These are phyloP conservation scores for Candida insectorum DNA, from an alignment of 805 yeast species.

Conservation along the genomic window DNA sequence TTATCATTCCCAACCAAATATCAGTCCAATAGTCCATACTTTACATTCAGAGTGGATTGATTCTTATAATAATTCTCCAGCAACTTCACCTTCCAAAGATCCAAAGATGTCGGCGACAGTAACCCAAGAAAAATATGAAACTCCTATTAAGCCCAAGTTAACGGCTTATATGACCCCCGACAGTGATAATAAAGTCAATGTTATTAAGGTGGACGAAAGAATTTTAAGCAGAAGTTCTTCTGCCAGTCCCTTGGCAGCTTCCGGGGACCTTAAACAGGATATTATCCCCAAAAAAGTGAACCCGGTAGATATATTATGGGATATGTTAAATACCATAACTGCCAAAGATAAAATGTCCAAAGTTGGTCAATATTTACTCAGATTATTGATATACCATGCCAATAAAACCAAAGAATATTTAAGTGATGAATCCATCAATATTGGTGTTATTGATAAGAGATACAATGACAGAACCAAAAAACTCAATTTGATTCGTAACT, in stretches of 20 bases:
- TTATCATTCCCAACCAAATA: too few relatives aligned
- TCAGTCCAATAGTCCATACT: slow-evolving; percentile 12
- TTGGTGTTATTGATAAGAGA: slow-evolving; percentile 23
- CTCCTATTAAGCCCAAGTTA: slow-evolving; percentile 10
- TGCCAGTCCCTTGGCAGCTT: slow-evolving; percentile 2
- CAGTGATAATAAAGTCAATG: slow-evolving; percentile 6
- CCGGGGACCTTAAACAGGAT: slow-evolving; percentile 2
- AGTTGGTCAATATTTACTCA: slow-evolving; percentile 54
- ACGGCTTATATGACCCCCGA: slow-evolving; percentile 13
- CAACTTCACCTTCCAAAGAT: slow-evolving; percentile 8
- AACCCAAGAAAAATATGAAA: slow-evolving; percentile 9
- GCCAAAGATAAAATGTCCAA: slow-evolving; percentile 77
- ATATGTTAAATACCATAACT: slow-evolving; percentile 46
- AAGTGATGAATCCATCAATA: slow-evolving; percentile 32
- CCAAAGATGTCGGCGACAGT: slow-evolving; percentile 14
- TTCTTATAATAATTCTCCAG: slow-evolving; percentile 12
- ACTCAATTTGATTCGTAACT: slow-evolving; percentile 30
- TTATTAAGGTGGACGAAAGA: slow-evolving; percentile 8
- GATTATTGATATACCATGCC: slow-evolving; percentile 49
- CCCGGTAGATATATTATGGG: slow-evolving; percentile 44
- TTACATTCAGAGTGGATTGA: slow-evolving; percentile 27
- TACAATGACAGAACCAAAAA: slow-evolving; percentile 31
- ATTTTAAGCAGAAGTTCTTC: slow-evolving; percentile 13
- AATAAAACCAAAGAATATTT: slow-evolving; percentile 32
- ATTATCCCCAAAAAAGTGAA: not conserved